Conservation (phyloP, 495 filamentous ascomycete species). For the Cercophora newfieldiana region DNA sequence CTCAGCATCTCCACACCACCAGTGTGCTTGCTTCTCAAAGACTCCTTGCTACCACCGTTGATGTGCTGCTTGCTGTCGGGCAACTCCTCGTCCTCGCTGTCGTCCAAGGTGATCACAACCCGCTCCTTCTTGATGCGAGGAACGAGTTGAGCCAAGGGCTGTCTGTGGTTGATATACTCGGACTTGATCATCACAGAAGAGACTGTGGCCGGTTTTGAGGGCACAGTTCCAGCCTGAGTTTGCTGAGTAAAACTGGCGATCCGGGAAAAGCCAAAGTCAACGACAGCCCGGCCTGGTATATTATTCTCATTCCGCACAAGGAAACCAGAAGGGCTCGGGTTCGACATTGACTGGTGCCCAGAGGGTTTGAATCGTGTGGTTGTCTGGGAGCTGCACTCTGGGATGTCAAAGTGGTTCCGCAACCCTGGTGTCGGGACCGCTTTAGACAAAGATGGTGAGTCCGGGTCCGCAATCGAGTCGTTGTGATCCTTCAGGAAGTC, state of each 20-base stretch:
- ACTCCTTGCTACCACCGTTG: not conserved
- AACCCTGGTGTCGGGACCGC: not conserved
- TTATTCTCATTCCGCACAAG: too few relatives aligned
- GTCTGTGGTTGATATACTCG: not conserved
- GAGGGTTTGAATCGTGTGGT: not conserved
- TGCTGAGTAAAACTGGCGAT: too few relatives aligned
- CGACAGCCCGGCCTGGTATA: too few relatives aligned
- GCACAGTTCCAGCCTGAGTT: too few relatives aligned
- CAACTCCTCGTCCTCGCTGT: not conserved
- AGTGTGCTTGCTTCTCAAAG: not conserved
- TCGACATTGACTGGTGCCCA: too few relatives aligned
- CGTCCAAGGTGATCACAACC: not conserved
- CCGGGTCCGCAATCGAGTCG: conserved; percentile 20
- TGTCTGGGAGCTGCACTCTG: not conserved
- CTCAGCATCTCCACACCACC: not conserved
- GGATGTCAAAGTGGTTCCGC: not conserved
- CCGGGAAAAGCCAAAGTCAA: too few relatives aligned
- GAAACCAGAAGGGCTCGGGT: not conserved
- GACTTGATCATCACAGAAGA: not conserved
- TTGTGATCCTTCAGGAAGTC: conserved; percentile 33
- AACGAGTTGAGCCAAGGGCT: not conserved
- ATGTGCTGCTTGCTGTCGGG: not conserved
- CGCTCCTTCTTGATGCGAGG: not conserved
- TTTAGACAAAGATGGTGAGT: not conserved
- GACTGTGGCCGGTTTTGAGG: not conserved